Base-by-base conservation (phyloP, 1,284 basidiomycete species). In the Wallemia hederae region DNA sequence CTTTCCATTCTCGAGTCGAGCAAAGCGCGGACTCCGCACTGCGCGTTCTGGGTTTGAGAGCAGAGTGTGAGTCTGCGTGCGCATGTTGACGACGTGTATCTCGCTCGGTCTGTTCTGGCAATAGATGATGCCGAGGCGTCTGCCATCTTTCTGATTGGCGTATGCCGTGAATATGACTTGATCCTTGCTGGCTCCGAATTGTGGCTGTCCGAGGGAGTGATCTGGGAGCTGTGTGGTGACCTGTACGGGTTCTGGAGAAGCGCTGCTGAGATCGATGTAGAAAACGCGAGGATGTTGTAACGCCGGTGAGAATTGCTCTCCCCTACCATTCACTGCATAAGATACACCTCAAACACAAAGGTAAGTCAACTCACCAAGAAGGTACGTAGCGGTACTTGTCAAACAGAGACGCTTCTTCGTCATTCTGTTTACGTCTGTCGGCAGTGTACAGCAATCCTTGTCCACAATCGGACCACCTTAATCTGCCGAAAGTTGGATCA, bases 41-140 rank as follows among this genome's bases (percentile, higher is more conserved):
- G 78, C 77, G 0, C 72, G 65, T n/a, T 71, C 66, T 0, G 70
- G 61, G 0, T 72, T 64, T 0, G 76, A 76, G 24, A 80, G 65
- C 63, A 74, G 75, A 26, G 64, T 63, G 7, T 66, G 63, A 49
- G 60, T 61, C 24, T 55, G 11, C 11, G 63, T 62, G 61, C 66
- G 71, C 1, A 71, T 60, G 22, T 60, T 63, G 24, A 82, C 64
- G 58, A 74, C 70, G 76, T 78, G 82, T 26, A 85, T 76, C 0
- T 74, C 73, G 1, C 74, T 69, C 0, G 78, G 77, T 1, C 81
- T 74, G 65, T 84, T 85, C 63, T 72, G 74, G 67, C 83, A 85
- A 22, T 72, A 73, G 61, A 76, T 77, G 61, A 80, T 67, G 0
- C 82, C 83, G 5, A 83, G 71, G 25, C 78, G 65, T 59, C 77